A percentile compares a stretch with the other conserved stretches of the same genome.
Conservation (phyloP, 805 yeast genomes). For the Dipodascus albidus region DNA sequence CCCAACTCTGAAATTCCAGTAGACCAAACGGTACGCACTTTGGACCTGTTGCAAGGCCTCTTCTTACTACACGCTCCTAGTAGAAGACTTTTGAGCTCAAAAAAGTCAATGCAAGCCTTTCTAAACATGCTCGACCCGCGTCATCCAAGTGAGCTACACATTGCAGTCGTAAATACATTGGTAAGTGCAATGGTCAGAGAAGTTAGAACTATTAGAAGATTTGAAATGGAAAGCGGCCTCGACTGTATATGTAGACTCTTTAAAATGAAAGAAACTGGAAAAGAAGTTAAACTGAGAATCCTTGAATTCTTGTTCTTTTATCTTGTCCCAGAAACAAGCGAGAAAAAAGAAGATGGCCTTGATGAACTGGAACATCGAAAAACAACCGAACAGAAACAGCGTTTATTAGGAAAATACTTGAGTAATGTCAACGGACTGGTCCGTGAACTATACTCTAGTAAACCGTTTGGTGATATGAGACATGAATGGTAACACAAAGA, state of each 20-base stretch:
- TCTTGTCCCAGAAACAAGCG: conserved; percentile 44
- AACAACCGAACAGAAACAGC: conserved; percentile 35
- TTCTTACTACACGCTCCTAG: conserved; percentile 48
- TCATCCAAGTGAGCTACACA: conserved; percentile 20
- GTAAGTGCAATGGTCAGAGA: conserved; percentile 48
- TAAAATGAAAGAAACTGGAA: conserved; percentile 30
- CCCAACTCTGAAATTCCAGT: not conserved
- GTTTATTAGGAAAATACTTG: conserved; percentile 31
- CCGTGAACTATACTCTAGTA: conserved; percentile 32
- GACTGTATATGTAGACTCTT: conserved; percentile 37
- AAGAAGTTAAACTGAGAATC: conserved; percentile 48
- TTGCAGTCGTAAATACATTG: conserved; percentile 38
- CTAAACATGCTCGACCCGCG: not conserved
- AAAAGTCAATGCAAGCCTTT: conserved; percentile 26
- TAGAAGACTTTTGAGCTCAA: conserved; percentile 37
- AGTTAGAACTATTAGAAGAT: conserved; percentile 43
- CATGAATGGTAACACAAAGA: conserved; percentile 33
- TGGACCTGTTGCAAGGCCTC: conserved; percentile 45
- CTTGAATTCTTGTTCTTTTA: conserved; percentile 63
- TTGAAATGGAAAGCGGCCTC: conserved; percentile 49
- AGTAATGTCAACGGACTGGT: conserved; percentile 37
- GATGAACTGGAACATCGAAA: conserved; percentile 19
- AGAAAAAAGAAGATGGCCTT: conserved; percentile 9
- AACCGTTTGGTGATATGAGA: conserved; percentile 39
- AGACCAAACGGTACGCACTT: conserved; percentile 7